A percentile compares a stretch with the other conserved stretches of the same genome.
Evolutionary conservation across 108 stramenopile genomes (phyloP).

Genomic region (Licmophora abbreviata): DNA sequence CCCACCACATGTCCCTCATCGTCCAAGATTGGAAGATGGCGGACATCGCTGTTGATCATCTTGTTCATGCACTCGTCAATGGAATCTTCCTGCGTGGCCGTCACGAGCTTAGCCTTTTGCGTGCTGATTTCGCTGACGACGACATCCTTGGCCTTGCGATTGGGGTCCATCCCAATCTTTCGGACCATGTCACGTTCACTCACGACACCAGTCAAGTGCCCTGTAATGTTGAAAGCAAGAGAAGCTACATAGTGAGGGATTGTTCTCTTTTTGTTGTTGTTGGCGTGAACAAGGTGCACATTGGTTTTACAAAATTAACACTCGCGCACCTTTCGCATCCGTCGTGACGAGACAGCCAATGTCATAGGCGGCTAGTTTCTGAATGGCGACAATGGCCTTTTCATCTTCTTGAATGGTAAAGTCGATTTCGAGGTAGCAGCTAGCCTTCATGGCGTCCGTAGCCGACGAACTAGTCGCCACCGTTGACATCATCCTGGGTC

Average conservation of each 20-base stretch:
- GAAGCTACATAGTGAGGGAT: background rate
- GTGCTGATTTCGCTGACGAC: constrained; percentile 86
- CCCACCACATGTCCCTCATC: constrained; percentile 58
- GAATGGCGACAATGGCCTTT: constrained; percentile 55
- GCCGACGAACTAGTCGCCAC: constrained; percentile 13
- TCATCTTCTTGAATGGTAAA: constrained; percentile 54
- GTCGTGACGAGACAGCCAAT: constrained; percentile 86
- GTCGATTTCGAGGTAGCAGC: constrained; percentile 66
- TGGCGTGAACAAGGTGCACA: background rate
- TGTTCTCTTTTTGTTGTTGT: no score
- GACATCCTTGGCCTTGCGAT: constrained; percentile 61
- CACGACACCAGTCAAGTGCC: constrained; percentile 73
- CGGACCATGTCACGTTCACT: constrained; percentile 87
- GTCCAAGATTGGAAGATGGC: constrained; percentile 86
- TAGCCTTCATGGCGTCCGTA: constrained; percentile 56
- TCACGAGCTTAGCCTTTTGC: constrained; percentile 70
- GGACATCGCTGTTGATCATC: constrained; percentile 85
- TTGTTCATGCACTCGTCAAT: constrained; percentile 87
- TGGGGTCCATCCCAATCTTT: constrained; percentile 26
- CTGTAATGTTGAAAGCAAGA: constrained; percentile 23
- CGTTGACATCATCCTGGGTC: constrained; percentile 2
- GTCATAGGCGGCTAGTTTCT: constrained; percentile 65
- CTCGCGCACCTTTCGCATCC: constrained; percentile 50
- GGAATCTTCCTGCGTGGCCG: constrained; percentile 66
- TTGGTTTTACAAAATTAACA: background rate